Evolutionary conservation across 2,329 filamentous ascomycete species (phyloP), one percentile per base, ranked within the genome.

Genomic region (Escovopsis sp.): DNA sequence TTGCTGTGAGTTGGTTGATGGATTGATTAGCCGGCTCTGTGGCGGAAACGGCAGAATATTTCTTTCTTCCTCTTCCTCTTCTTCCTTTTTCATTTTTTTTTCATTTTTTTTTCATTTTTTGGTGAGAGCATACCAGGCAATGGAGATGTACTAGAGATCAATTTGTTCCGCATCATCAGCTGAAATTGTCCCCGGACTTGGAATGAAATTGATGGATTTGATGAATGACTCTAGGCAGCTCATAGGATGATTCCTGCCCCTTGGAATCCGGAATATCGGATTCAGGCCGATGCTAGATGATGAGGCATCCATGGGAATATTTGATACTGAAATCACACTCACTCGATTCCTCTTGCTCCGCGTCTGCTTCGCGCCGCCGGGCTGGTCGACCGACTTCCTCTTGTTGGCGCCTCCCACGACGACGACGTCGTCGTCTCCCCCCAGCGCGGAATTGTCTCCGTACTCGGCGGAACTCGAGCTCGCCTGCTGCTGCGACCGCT

Each of bases 321-420:
- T n/a, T n/a, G n/a, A n/a, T n/a, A n/a, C n/a, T n/a, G n/a, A n/a
- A 8, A 15, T 15, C 32, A 37, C 37, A 67, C 68, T 60, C 50
- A 74, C 70, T 54, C 74, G 60, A 48, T 77, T 78, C 45, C 74
- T 67, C 55, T 77, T 78, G 56, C 71, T 76, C 50, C 73, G 61
- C 57, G 73, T 72, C 59, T 72, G 69, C 55, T 69, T 72, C 55
- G 70, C 71, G 14, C 57, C 45, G 14, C 47, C 49, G 1, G 59
- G 65, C 33, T 69, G 68, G 32, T 66, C 65, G 9, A 63, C 54
- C 13, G 59, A 60, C 55, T 63, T 62, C 41, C 57, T 57, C 56
- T 60, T 62, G 48, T 47, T 58, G 48, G 49, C 47, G 46, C 47
- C 53, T 42, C 45, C 50, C 27, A 9, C 38, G 47, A 43, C 35